A percentile compares a stretch with the other conserved stretches of the same genome.
Evolutionary conservation across 75 land plant genomes (phyloP).

Genomic region (Chamaecyparis obtusa): DNA sequence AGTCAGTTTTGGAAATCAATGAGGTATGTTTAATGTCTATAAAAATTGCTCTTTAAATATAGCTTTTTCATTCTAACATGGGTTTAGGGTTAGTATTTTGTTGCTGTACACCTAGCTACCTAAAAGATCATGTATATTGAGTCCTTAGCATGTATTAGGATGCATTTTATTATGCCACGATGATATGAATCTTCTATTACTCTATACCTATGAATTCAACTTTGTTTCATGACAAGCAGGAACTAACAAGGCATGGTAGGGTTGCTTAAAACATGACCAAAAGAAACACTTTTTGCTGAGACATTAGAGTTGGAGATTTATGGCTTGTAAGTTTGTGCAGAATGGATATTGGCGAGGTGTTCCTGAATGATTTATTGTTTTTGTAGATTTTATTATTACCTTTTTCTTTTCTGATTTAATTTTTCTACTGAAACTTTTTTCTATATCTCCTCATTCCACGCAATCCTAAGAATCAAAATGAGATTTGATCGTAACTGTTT

Average conservation of each 20-base stretch:
- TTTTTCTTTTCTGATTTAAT: too few relatives aligned
- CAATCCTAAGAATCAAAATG: too few relatives aligned
- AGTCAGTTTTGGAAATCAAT: background rate
- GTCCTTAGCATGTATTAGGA: background rate
- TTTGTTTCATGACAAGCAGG: background rate
- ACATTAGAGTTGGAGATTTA: too few relatives aligned
- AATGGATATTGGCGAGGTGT: too few relatives aligned
- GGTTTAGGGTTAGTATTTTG: background rate
- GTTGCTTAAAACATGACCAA: background rate
- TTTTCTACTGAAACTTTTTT: too few relatives aligned
- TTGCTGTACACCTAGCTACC: background rate
- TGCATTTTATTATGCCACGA: background rate
- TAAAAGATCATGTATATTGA: background rate
- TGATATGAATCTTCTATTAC: background rate
- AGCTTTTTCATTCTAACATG: background rate
- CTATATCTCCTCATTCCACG: too few relatives aligned
- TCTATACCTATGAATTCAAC: background rate
- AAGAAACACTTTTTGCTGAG: too few relatives aligned
- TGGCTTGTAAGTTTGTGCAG: too few relatives aligned
- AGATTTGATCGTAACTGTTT: too few relatives aligned
- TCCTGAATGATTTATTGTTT: too few relatives aligned
- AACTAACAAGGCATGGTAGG: background rate
- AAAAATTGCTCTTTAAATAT: background rate
- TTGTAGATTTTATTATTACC: too few relatives aligned
- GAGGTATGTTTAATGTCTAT: background rate